Conservation (phyloP, 2,329 filamentous ascomycete species). For the Epichloe elymi region DNA sequence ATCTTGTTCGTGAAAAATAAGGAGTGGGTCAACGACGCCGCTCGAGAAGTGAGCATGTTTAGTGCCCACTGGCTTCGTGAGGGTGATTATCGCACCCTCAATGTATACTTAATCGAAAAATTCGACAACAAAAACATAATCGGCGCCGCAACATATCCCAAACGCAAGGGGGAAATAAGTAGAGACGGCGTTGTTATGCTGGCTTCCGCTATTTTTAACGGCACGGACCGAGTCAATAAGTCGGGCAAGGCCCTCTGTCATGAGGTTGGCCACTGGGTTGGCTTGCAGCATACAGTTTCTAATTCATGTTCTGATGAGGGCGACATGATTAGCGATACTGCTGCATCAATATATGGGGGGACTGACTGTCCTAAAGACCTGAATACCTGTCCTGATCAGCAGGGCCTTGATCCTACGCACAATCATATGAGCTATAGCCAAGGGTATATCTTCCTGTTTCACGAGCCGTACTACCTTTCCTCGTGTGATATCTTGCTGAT, state of each 20-base stretch:
- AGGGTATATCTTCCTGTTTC: too few species aligned
- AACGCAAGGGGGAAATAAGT: too few species aligned
- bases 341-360: constrained; percentile 19
- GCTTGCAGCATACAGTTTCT: constrained; percentile 34
- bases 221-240: constrained; percentile 13
- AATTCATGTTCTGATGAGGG: constrained; percentile 24
- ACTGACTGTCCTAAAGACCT: constrained; percentile 24
- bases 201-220: too few species aligned
- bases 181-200: too few species aligned
- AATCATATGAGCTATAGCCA: too few species aligned
- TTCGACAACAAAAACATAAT: too few species aligned
- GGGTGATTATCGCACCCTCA: neutral
- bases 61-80: neutral
- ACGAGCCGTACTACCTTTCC: too few species aligned
- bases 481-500: too few species aligned
- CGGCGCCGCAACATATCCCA: too few species aligned
- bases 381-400: constrained; percentile 20
- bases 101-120: neutral
- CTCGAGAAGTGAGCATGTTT: too few species aligned
- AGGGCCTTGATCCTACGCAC: constrained; percentile 16
- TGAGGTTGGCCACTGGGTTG: constrained; percentile 37
- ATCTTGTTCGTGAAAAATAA: too few species aligned
- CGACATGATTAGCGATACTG: constrained; percentile 28
- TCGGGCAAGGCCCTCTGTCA: constrained; percentile 21
- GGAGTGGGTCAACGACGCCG: too few species aligned